Percentiles rank a stretch among this genome's conserved stretches.
phyloP scores from a whole-genome alignment of 805 yeast genomes.

The Wickerhamiella vanderwaltii region DNA sequence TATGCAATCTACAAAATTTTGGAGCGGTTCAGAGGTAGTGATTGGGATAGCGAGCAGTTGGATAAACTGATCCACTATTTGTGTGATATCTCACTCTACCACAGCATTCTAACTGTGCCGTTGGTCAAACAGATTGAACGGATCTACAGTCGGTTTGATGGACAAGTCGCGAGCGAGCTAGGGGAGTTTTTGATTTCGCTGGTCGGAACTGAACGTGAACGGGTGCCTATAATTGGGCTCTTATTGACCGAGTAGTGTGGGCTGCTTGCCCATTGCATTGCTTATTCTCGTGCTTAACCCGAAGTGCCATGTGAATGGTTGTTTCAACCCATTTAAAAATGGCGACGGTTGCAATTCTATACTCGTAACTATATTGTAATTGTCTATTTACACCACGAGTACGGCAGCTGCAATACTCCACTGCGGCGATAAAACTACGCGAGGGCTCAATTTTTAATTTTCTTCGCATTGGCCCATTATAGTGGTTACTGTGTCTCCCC shows the following conservation, averaged over 20 bases:
- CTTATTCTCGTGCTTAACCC: no score
- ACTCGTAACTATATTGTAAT: no score
- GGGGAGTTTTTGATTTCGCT: slow-evolving; percentile 2
- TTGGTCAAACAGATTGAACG: not conserved
- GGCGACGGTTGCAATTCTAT: no score
- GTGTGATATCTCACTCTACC: slow-evolving; percentile 9
- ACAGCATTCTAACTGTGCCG: not conserved
- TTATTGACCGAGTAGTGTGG: not conserved
- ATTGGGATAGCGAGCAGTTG: slow-evolving; percentile 1
- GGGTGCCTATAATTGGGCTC: not conserved
- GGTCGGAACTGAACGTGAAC: not conserved
- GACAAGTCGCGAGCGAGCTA: slow-evolving; percentile 1
- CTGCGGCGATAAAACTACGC: no score
- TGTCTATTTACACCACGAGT: no score
- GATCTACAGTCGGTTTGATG: not conserved
- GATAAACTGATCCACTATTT: slow-evolving; percentile 5
- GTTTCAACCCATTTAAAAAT: no score
- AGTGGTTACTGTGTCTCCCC: no score
- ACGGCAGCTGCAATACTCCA: no score
- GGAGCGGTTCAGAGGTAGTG: not conserved
- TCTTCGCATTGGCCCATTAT: no score
- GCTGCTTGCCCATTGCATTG: not conserved
- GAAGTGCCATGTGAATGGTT: no score
- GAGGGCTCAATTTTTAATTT: no score
- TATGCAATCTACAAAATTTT: not conserved